Conservation (phyloP, 2,329 filamentous ascomycete genomes). For the Aspergillus texensis region DNA sequence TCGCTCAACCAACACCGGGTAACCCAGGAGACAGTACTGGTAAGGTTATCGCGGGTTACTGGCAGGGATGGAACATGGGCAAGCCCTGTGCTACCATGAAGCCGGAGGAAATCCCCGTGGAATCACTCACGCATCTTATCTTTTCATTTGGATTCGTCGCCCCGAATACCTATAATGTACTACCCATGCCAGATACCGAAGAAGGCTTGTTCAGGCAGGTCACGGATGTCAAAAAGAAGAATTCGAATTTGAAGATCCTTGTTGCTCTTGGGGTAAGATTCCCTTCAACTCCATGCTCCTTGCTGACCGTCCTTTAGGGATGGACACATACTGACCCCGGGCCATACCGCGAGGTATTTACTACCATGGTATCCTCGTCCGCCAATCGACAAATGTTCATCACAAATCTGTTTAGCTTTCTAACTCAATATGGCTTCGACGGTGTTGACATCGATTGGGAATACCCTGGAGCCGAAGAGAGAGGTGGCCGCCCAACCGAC, state of each 20-base stretch:
- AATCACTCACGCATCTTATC: not conserved
- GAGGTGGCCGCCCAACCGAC: not conserved
- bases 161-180: not conserved
- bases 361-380: not conserved
- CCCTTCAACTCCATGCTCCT: not conserved
- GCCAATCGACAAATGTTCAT: not conserved
- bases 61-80: not conserved
- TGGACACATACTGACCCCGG: not conserved
- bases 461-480: not conserved
- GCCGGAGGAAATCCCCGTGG: not conserved
- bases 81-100: not conserved
- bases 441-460: not conserved
- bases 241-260: not conserved
- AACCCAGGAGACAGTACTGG: not conserved
- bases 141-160: not conserved
- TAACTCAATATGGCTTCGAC: not conserved
- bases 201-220: not conserved
- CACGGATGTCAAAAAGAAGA: not conserved
- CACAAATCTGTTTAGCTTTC: not conserved
- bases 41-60: not conserved
- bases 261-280: not conserved
- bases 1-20: not conserved
- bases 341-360: not conserved
- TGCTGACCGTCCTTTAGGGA: not conserved
- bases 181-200: not conserved